Conservation (phyloP, 495 filamentous ascomycete species). For the Neurospora terricola region DNA sequence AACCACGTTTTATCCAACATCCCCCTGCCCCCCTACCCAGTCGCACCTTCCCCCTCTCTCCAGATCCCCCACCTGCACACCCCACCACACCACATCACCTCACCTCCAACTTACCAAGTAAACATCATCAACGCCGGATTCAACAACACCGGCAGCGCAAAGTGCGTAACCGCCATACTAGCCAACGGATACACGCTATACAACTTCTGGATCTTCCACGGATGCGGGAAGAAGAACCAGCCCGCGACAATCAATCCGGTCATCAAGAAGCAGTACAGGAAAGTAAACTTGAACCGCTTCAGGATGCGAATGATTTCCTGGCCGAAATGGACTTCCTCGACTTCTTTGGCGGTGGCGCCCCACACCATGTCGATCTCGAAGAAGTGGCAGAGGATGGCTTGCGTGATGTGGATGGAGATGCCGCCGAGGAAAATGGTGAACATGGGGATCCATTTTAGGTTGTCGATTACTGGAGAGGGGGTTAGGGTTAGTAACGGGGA, state of each 20-base stretch:
- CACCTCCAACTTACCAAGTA: conserved; percentile 37
- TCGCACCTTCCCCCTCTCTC: not conserved
- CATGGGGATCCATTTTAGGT: conserved; percentile 54
- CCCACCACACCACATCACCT: conserved; percentile 9
- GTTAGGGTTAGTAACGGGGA: too few relatives aligned
- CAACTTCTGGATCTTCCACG: conserved; percentile 48
- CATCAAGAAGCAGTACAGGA: conserved; percentile 40
- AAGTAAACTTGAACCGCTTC: conserved; percentile 49
- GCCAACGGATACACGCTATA: conserved; percentile 49
- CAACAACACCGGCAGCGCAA: conserved; percentile 49
- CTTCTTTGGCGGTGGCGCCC: conserved; percentile 55
- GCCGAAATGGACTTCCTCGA: conserved; percentile 49
- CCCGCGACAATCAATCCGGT: conserved; percentile 39
- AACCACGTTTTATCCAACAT: not conserved
- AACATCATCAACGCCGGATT: conserved; percentile 61
- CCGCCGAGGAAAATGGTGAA: conserved; percentile 55
- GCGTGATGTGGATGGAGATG: conserved; percentile 52
- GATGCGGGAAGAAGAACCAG: conserved; percentile 32
- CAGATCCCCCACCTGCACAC: not conserved
- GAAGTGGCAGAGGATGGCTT: conserved; percentile 51
- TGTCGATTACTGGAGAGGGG: conserved; percentile 27
- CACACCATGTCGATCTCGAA: conserved; percentile 54
- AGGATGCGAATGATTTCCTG: conserved; percentile 48
- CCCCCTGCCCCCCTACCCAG: not conserved
- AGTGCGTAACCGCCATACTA: conserved; percentile 43